These are phyloP conservation scores for Diplodia scrobiculata DNA, from an alignment of 2,329 filamentous ascomycete species.

Conservation along the genomic window DNA sequence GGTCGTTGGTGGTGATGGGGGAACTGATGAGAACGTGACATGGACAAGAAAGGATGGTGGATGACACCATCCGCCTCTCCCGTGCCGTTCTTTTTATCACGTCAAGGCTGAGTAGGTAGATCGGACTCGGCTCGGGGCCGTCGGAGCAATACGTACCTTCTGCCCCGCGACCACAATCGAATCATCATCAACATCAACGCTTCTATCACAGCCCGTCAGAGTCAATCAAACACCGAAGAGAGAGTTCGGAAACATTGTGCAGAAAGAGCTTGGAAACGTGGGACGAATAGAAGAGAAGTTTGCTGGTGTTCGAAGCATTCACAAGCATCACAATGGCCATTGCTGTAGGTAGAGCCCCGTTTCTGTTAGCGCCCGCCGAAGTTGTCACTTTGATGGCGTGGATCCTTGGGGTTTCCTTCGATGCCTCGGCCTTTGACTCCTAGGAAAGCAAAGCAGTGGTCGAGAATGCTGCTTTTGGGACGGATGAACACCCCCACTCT, in stretches of 20 bases:
- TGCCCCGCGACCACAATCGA: background rate
- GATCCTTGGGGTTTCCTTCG: background rate
- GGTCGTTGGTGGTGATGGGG: background rate
- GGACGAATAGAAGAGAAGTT: too few relatives aligned
- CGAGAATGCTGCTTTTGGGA: background rate
- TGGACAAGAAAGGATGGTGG: background rate
- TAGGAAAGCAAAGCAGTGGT: background rate
- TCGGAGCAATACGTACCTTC: background rate
- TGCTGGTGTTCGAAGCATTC: too few relatives aligned
- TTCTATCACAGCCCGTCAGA: background rate
- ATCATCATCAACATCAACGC: background rate
- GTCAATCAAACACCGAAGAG: background rate
- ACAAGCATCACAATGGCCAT: slow-evolving; percentile 7
- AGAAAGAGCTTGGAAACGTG: background rate
- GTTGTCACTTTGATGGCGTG: background rate
- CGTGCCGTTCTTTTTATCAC: background rate
- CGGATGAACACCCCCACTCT: background rate
- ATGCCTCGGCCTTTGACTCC: background rate
- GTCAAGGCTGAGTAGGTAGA: background rate
- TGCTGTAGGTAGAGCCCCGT: background rate
- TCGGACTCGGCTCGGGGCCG: background rate
- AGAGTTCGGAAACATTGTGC: background rate
- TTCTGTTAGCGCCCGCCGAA: background rate
- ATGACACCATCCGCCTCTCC: too few relatives aligned
- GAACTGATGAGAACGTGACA: background rate